Percentiles rank a stretch among this genome's conserved stretches.
phyloP scores from a whole-genome alignment of 176 grass and related monocot species.

The Lolium multiflorum region DNA sequence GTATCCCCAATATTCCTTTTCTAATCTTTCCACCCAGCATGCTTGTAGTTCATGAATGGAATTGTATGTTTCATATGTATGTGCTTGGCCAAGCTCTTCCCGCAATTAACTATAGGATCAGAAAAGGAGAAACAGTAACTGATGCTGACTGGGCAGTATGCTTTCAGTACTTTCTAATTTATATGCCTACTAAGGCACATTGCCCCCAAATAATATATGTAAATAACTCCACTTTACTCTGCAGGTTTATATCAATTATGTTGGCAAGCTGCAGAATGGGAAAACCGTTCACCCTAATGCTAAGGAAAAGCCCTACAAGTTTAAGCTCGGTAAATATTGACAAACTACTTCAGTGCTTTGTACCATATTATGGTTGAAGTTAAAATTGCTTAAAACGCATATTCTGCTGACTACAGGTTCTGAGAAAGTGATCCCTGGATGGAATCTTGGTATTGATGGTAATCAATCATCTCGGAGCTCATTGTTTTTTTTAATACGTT shows the following conservation, averaged over 20 bases:
- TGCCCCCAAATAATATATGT: not conserved
- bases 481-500: not conserved
- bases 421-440: slow-evolving; percentile 86
- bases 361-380: not conserved
- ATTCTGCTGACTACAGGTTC: slow-evolving; percentile 58
- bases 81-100: not conserved
- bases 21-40: slow-evolving; percentile 17
- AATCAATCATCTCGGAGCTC: slow-evolving; percentile 36
- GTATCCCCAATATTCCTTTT: slow-evolving; percentile 33
- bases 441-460: slow-evolving; percentile 89
- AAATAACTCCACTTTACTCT: slow-evolving; percentile 19
- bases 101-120: not conserved
- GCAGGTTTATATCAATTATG: slow-evolving; percentile 90
- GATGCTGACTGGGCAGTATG: not conserved
- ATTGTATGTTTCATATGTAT: slow-evolving; percentile 23
- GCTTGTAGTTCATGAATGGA: slow-evolving; percentile 34
- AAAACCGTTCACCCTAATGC: slow-evolving; percentile 73
- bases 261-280: slow-evolving; percentile 78
- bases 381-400: slow-evolving; percentile 21
- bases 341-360: not conserved
- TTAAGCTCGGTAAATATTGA: slow-evolving; percentile 72
- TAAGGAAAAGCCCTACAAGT: slow-evolving; percentile 69
- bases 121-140: not conserved
- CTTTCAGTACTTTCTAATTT: not conserved
- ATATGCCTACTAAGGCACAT: not conserved